Evolutionary conservation across 2,329 filamentous ascomycete genomes (phyloP).

Genomic region (Aureobasidium sp.): DNA sequence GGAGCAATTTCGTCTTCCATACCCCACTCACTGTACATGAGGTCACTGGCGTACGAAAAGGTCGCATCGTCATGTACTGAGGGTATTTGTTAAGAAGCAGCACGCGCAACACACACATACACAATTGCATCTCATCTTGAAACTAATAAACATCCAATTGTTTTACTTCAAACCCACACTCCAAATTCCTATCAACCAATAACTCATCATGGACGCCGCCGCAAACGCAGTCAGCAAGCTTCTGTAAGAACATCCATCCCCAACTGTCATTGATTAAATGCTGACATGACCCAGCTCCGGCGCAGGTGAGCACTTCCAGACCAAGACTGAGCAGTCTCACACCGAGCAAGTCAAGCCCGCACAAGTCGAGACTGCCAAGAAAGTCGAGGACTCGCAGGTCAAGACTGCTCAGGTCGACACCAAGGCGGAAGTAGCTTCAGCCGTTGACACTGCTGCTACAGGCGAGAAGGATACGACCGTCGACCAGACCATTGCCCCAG

Average conservation of each 20-base stretch:
- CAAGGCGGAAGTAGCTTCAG: neutral
- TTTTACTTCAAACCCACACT: neutral
- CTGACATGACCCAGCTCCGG: neutral
- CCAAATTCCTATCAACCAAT: neutral
- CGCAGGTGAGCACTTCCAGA: neutral
- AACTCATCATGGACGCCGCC: neutral
- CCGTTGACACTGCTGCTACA: slow-evolving; percentile 6
- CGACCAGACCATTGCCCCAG: slow-evolving; percentile 55
- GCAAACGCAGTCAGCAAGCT: neutral
- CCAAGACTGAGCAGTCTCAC: neutral
- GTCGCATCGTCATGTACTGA: neutral
- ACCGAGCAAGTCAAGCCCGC: neutral
- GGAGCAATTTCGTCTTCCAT: neutral
- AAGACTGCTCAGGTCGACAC: neutral
- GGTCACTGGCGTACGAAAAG: neutral
- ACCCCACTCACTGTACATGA: neutral
- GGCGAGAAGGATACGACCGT: slow-evolving; percentile 51
- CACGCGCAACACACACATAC: neutral
- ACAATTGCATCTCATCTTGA: too few relatives aligned
- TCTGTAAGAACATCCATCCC: neutral
- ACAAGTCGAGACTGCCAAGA: slow-evolving; percentile 3
- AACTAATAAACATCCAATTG: neutral
- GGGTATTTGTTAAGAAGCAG: neutral
- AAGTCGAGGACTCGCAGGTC: neutral
- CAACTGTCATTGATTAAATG: neutral